phyloP scores from a whole-genome alignment of 2,329 filamentous ascomycete genomes.

The Didymella sp. region DNA sequence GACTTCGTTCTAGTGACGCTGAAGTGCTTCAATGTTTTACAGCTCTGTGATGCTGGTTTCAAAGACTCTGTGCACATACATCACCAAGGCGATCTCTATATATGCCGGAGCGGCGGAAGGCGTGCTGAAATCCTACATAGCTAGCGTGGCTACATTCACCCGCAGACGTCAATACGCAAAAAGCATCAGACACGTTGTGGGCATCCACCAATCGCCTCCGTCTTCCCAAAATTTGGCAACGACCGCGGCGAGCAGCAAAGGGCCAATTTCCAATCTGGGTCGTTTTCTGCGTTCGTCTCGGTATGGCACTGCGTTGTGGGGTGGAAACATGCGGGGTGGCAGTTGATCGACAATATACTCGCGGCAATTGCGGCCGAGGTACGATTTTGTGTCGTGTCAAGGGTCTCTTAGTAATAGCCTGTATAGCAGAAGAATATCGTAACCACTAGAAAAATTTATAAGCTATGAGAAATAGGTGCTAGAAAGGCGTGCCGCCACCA shows the following conservation, averaged over 20 bases:
- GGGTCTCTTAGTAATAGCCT: too few relatives aligned
- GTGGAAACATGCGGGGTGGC: conserved; percentile 12
- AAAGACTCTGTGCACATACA: not conserved
- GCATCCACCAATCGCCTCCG: conserved; percentile 13
- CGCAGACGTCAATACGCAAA: conserved; percentile 1
- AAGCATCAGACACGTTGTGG: conserved; percentile 2
- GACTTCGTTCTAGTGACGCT: too few relatives aligned
- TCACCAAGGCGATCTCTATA: not conserved
- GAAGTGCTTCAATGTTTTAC: not conserved
- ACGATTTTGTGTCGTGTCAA: not conserved
- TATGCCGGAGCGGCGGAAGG: not conserved
- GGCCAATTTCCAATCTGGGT: not conserved
- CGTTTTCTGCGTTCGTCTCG: not conserved
- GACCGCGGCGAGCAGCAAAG: not conserved
- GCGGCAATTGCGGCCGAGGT: conserved; percentile 18
- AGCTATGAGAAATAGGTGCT: too few relatives aligned
- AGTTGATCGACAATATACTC: conserved; percentile 16
- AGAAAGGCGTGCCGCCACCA: conserved; percentile 16
- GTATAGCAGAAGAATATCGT: too few relatives aligned
- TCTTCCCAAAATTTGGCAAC: not conserved
- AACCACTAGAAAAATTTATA: too few relatives aligned
- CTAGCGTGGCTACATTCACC: not conserved
- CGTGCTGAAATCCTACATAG: not conserved
- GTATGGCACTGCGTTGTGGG: conserved; percentile 6
- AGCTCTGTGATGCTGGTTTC: not conserved